These are phyloP conservation scores for Vitis riparia DNA, from an alignment of 164 flowering plant species.

Conservation along the genomic window DNA sequence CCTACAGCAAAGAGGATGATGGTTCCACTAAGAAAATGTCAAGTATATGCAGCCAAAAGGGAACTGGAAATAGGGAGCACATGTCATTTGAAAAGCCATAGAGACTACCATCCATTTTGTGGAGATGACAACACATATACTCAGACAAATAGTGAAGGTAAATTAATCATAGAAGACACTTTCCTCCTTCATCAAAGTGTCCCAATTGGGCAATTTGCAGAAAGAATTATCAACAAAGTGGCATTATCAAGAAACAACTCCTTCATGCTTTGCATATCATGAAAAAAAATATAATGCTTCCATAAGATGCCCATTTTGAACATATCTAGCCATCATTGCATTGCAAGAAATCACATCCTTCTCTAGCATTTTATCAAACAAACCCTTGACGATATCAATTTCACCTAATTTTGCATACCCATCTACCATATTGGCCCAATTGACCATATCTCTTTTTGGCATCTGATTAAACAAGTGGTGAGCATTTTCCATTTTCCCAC, in stretches of 20 bases:
- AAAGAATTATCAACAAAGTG: conserved; percentile 47
- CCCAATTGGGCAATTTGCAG: conserved; percentile 58
- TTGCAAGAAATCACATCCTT: conserved; percentile 60
- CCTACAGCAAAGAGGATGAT: no score
- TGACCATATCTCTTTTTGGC: conserved; percentile 52
- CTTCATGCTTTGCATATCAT: conserved; percentile 27
- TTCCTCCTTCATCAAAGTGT: conserved; percentile 37
- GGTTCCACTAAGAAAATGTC: no score
- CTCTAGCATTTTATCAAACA: conserved; percentile 53
- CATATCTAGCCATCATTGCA: conserved; percentile 68
- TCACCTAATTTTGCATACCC: conserved; percentile 56
- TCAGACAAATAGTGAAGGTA: no score
- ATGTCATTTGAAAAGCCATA: no score
- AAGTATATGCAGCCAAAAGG: no score
- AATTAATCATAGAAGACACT: no score
- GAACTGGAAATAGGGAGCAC: no score
- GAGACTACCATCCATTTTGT: no score
- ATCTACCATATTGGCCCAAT: conserved; percentile 63
- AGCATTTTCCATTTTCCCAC: conserved; percentile 54
- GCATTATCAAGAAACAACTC: conserved; percentile 45
- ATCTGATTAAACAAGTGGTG: conserved; percentile 43
- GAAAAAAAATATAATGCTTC: conserved; percentile 56
- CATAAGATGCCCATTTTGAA: conserved; percentile 37
- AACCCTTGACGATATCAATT: conserved; percentile 34
- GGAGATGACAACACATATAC: no score